Base-by-base conservation (phyloP, 495 filamentous ascomycete genomes). In the Aspergillus homomorphus region DNA sequence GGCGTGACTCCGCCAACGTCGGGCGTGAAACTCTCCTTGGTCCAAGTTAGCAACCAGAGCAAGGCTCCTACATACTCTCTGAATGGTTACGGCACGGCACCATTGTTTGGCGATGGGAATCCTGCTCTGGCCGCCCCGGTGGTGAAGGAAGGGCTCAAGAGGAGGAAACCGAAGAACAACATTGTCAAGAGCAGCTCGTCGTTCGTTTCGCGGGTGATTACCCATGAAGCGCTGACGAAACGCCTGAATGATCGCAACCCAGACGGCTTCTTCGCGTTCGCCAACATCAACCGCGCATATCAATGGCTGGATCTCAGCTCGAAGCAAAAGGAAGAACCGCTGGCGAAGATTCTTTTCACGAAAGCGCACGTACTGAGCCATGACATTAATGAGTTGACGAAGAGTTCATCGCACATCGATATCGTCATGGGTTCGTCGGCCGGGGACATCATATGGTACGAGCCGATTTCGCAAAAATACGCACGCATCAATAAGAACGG, bases 361-460 rank as follows among this genome's bases (percentile, higher is more conserved):
- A 96, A 94, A 72, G 91, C 92, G 1, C 92, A 98, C 66, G 90
- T 92, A 65, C 78, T 98, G 45, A 97, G 93, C 66, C 94, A 98
- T 68, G 94, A 98, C 73, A 83, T 96, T 22, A 98, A 98, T 66
- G 76, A 82, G 45, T 55, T 89, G 51, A 97, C 94, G 24, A 96
- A 92, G 70, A 87, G 82, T 45, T 56, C 81, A 10, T 83, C 77
- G 18, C 93, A 97, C 69, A 78, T 98, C 53, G 94, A 98, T 67
- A 78, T 98, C 22, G 85, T 96, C 57, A 91, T 98, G 86, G 94
- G 94, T 6, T 97, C 96, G 58, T 96, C 92, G 2, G 92, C 91
- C 0, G 91, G 91, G 22, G 94, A 98, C 66, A 94, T 98, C 50
- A 92, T 98, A 49, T 98, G 95, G 95, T 98, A 93, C 77, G 94